Base-by-base conservation (phyloP, 2,329 filamentous ascomycete genomes). In the Fusarium lyarnte region DNA sequence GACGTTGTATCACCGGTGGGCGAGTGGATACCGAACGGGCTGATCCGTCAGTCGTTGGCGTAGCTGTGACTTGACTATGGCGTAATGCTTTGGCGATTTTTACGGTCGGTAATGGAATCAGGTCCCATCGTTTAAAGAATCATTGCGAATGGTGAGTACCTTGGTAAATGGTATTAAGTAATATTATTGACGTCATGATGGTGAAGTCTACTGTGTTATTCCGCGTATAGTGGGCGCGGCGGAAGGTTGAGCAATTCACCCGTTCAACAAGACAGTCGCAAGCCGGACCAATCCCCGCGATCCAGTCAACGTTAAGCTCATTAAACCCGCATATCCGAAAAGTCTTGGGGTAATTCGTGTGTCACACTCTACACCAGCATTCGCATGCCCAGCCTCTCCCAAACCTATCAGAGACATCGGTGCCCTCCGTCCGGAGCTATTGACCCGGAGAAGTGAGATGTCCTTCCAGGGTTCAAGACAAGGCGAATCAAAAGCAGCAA, bases 51-150 rank as follows among this genome's bases (percentile, higher is more conserved):
- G 29, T 58, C 29, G 27, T 52, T 63, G 46, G 61, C 69, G 63
- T 63, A 43, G 11, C 13, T 47, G 42, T 71, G 69, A 71, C 68
- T 47, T 12, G 21, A 68, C 33, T 10, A 71, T 71, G 67, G 67
- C 69, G 69, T 71, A 71, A 71, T 68, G 2, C 35, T 58, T 63
- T 10, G 17, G 8, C 29, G 39, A 29, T 13, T 43, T 38, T 23
- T 33, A 16, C 25, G 25, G 25, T 31, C 10, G 29, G 29, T 4
- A 31, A 12, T 12, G 4, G 29, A 35, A 35, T n/a, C 14, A 35
- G 14, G 33, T 35, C 16, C 33, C 33, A 35, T 35, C 33, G 6
- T 16, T 5, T 6, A 14, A 41, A 23, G 6, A n/a, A 39, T 41
- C 39, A 8, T 14, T n/a, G 21, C 9, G 16, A 41, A 41, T 41